These are phyloP conservation scores for Scedosporium apiospermum DNA, from an alignment of 2,329 filamentous ascomycete genomes.

Conservation along the genomic window DNA sequence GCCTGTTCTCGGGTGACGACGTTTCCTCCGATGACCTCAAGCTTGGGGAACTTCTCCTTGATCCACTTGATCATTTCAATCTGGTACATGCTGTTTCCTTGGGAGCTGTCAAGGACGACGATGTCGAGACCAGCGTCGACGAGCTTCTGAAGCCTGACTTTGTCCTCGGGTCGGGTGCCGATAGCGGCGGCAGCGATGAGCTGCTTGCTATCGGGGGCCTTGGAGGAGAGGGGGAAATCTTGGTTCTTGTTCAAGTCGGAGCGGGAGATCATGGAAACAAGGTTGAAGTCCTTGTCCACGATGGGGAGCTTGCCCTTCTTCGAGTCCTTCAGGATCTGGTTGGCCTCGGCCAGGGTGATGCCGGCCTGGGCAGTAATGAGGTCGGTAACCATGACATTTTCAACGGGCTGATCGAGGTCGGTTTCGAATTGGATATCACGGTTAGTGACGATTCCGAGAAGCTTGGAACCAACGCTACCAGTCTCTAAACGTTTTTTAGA, in stretches of 20 bases:
- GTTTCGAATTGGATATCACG: slow-evolving; percentile 96
- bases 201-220: slow-evolving; percentile 95
- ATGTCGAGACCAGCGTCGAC: slow-evolving; percentile 94
- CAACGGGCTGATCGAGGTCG: slow-evolving; percentile 61
- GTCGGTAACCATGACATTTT: slow-evolving; percentile 90
- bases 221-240: slow-evolving; percentile 91
- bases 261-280: slow-evolving; percentile 84
- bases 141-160: slow-evolving; percentile 72
- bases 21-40: slow-evolving; percentile 97
- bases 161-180: slow-evolving; percentile 90
- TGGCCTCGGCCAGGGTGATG: slow-evolving; percentile 79
- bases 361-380: slow-evolving; percentile 80
- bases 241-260: slow-evolving; percentile 98
- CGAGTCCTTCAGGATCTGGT: slow-evolving; percentile 83
- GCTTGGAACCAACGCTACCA: slow-evolving; percentile 88
- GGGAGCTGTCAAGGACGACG: slow-evolving; percentile 89
- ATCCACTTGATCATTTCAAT: slow-evolving; percentile 97
- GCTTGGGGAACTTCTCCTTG: slow-evolving; percentile 73
- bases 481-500: slow-evolving; percentile 52
- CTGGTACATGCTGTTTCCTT: slow-evolving; percentile 98
- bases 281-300: slow-evolving; percentile 72
- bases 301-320: slow-evolving; percentile 99
- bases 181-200: slow-evolving; percentile 92
- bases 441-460: slow-evolving; percentile 94
- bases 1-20: slow-evolving; percentile 97